Evolutionary conservation across 495 filamentous ascomycete genomes (phyloP), one percentile per base, ranked within the genome.

Genomic region (Penicillium daleae): DNA sequence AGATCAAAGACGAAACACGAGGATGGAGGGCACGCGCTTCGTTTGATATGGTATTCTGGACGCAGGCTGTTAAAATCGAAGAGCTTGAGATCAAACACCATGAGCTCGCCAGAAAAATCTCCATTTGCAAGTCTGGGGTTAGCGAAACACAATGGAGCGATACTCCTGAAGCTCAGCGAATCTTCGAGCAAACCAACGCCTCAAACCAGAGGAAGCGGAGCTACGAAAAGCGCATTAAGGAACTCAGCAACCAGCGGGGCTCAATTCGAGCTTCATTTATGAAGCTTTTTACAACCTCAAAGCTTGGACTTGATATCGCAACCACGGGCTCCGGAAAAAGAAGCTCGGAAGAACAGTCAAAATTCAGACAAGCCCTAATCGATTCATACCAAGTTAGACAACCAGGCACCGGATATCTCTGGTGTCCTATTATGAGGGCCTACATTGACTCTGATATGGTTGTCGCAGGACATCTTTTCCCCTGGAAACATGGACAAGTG

Each of bases 381-480:
- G 31, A 33, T 6, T 33, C 31, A 33, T 7, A 33, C 33, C 33
- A 37, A 37, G 33, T 12, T 12, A 37, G 10, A 37, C 33, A 37
- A 37, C 33, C 33, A 37, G 33, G 9, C 33, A 37, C 33, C 33
- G 10, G 12, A 12, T 37, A 37, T 37, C 24, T 52, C 24, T 52
- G 49, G 49, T 52, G 49, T 22, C 49, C 49, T 29, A 52, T 52
- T n/a, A 27, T 52, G 24, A 15, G 49, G 49, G 6, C 12, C 5
- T 52, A 29, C 21, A 6, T 52, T 6, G 24, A 15, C 29, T 12
- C 8, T 32, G 29, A 52, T 7, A 15, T 5, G 5, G 21, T 52
- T n/a, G 22, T 52, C 13, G 49, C 49, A 29, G 49, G 24, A n/a
- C 49, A 52, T 19, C 49, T 52, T 32, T 52, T 52, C 15, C 29